Base-by-base conservation (phyloP, 768 basidiomycete genomes). In the Boletus speciosus region DNA sequence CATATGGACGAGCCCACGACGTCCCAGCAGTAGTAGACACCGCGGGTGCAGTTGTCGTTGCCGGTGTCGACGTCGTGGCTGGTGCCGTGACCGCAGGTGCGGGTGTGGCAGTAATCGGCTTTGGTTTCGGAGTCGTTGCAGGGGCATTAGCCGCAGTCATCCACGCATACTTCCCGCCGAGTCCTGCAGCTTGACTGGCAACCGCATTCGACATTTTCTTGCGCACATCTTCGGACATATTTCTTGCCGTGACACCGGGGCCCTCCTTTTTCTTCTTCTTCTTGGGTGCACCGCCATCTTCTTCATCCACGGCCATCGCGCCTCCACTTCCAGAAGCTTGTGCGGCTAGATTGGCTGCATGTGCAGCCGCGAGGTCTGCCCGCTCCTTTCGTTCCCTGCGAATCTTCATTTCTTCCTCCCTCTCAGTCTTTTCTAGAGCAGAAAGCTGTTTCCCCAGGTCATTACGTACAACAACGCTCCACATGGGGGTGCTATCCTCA, bases 131-230 rank as follows among this genome's bases (percentile, higher is more conserved):
- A 1, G 78, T 47, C 1, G 77, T 49, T 0, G 78, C 60, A 19
- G 76, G 73, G 1, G 77, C 72, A 55, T 76, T 81, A 3, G 83
- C 80, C 6, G 87, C 81, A 15, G 75, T 91, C 90, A 94, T 91
- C 93, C 93, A 95, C 15, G 88, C 78, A 62, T 93, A 95, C 70
- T 86, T 87, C 21, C 87, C 84, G 1, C 85, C 83, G 21, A 91
- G 66, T 0, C 93, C 93, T n/a, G 91, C 90, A 6, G 90, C 90
- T 66, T 91, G 90, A 59, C 85, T 87, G 23, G 93, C 93, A 6
- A 90, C 88, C 23, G 88, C 88, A 68, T 96, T 93, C 34, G 87
- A 88, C 85, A 94, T 85, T 68, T 91, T 93, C 78, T 95, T 95
- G 60, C 86, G 77, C 62, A 92, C 88, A 61, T 94, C 93, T 70